Conservation (phyloP, 176 grass and related monocot species). For the Elymus sibiricus region DNA sequence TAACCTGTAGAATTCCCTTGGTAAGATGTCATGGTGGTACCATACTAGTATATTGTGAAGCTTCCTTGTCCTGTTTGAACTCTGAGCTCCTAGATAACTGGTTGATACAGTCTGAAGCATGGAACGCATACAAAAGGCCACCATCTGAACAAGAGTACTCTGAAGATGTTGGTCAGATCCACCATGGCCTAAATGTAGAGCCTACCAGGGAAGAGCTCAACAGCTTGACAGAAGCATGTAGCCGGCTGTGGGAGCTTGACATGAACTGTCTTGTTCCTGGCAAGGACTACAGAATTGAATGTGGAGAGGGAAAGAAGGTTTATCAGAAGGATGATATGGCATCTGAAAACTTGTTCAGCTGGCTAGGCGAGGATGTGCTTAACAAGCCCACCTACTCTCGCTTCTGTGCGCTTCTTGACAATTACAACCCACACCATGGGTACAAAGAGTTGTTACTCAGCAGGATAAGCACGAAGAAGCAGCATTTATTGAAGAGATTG, state of each 20-base stretch:
- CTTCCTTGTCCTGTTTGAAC: conserved; percentile 34
- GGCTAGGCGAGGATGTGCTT: conserved; percentile 54
- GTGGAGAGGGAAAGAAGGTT: conserved; percentile 88
- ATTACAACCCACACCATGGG: conserved; percentile 87
- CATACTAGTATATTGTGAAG: conserved; percentile 10
- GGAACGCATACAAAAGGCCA: conserved; percentile 65
- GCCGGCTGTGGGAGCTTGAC: conserved; percentile 79
- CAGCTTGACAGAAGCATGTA: conserved; percentile 74
- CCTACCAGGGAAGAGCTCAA: conserved; percentile 77
- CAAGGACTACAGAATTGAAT: conserved; percentile 77
- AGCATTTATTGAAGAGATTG: conserved; percentile 96
- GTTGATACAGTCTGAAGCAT: conserved; percentile 63
- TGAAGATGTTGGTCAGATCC: conserved; percentile 44
- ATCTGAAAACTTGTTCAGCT: conserved; percentile 62
- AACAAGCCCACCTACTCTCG: conserved; percentile 70
- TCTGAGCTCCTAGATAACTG: conserved; percentile 3
- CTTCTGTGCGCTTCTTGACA: conserved; percentile 89
- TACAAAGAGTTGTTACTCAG: conserved; percentile 73
- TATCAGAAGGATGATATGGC: conserved; percentile 89
- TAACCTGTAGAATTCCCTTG: neutral
- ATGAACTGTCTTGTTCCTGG: conserved; percentile 74
- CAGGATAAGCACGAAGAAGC: conserved; percentile 87
- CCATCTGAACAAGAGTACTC: conserved; percentile 77
- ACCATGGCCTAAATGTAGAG: conserved; percentile 61
- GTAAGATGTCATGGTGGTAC: neutral